Evolutionary conservation across 164 flowering plant genomes (phyloP).

Genomic region (Houttuynia cordata): DNA sequence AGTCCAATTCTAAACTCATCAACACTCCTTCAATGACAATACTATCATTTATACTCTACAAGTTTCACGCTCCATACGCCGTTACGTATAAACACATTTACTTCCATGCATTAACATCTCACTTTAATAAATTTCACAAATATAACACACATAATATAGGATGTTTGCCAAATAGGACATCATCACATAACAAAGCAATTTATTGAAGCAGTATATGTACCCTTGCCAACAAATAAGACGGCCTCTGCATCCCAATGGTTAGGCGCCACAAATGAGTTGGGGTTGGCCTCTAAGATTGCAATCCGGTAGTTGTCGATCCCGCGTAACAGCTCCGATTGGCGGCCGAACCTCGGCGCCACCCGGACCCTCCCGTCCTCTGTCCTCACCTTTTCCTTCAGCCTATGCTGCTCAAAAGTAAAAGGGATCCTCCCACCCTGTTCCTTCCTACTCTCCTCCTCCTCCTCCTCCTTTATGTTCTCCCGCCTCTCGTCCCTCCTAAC

Average conservation of each 20-base stretch:
- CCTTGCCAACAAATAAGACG: constrained; percentile 1
- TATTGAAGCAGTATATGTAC: background rate
- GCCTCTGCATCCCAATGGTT: constrained; percentile 9
- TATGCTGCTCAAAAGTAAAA: constrained; percentile 1
- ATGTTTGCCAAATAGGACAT: no score
- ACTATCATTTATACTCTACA: no score
- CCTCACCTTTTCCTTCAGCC: background rate
- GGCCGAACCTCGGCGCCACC: constrained; percentile 2
- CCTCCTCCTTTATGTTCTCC: background rate
- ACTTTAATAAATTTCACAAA: no score
- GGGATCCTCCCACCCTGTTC: background rate
- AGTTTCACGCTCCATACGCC: no score
- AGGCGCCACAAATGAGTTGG: constrained; percentile 3
- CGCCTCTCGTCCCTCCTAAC: background rate
- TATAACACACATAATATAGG: no score
- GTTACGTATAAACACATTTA: no score
- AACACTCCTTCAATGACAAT: no score
- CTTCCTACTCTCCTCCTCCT: background rate
- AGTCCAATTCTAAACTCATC: no score
- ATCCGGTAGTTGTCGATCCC: constrained; percentile 8
- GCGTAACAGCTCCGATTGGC: background rate
- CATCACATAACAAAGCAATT: no score
- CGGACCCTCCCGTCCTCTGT: constrained; percentile 3
- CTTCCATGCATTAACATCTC: no score
- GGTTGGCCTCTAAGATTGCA: constrained; percentile 3